These are phyloP conservation scores for Aspergillus piperis DNA, from an alignment of 2,329 filamentous ascomycete genomes.

Conservation along the genomic window DNA sequence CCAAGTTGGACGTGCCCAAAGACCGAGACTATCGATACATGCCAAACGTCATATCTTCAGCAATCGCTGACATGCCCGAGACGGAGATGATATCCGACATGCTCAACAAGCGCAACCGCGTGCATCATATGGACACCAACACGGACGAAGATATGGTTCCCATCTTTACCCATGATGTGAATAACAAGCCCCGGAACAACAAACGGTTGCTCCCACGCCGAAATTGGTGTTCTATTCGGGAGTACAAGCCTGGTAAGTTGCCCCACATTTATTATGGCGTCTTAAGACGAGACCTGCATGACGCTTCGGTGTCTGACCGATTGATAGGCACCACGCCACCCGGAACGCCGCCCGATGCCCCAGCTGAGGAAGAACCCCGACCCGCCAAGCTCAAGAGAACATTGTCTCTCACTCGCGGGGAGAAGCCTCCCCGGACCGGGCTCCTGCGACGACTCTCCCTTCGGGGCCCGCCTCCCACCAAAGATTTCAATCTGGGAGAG, in stretches of 20 bases:
- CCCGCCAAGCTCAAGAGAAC: conserved; percentile 55
- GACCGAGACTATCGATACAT: conserved; percentile 95
- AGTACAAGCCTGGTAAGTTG: conserved; percentile 70
- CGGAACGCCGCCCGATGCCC: conserved; percentile 58
- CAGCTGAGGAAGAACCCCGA: conserved; percentile 32
- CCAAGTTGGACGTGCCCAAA: conserved; percentile 77
- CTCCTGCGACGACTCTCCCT: conserved; percentile 52
- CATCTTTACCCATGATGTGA: conserved; percentile 84
- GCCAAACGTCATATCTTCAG: conserved; percentile 91
- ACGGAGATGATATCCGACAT: conserved; percentile 86
- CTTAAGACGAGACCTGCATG: not conserved
- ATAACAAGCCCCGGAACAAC: conserved; percentile 88
- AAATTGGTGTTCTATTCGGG: conserved; percentile 92
- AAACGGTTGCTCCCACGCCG: conserved; percentile 82
- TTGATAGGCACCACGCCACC: conserved; percentile 73
- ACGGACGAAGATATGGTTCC: conserved; percentile 97
- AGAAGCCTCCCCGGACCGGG: conserved; percentile 46
- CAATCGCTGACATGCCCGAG: conserved; percentile 89
- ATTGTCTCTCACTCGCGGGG: conserved; percentile 61
- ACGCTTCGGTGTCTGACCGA: conserved; percentile 34
- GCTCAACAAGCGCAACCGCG: conserved; percentile 86
- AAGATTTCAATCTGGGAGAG: conserved; percentile 36
- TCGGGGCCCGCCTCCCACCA: conserved; percentile 45
- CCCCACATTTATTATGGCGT: too few relatives aligned
- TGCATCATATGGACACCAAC: conserved; percentile 64